Evolutionary conservation across 345 rosid species (phyloP).

Genomic region (Sonneratia caseolaris): DNA sequence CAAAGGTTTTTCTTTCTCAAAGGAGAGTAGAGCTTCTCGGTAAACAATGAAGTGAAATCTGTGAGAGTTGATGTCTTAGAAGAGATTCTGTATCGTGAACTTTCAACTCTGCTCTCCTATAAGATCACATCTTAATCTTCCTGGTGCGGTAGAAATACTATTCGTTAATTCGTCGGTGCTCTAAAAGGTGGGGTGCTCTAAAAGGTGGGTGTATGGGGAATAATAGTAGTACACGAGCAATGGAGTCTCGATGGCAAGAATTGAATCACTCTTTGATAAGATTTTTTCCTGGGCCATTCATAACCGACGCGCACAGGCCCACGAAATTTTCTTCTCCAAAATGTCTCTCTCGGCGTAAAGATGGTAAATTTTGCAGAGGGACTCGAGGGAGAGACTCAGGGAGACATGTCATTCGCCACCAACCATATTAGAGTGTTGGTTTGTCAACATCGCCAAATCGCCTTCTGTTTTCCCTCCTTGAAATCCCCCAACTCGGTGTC

Average conservation of each 20-base stretch:
- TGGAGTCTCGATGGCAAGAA: too few relatives aligned
- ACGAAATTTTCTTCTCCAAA: background rate
- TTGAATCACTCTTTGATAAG: background rate
- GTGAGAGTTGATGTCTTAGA: background rate
- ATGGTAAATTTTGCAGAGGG: background rate
- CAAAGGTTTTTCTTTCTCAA: background rate
- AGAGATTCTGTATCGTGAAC: background rate
- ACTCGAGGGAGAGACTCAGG: too few relatives aligned
- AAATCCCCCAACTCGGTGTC: background rate
- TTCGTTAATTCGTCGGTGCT: too few relatives aligned
- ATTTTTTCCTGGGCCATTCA: background rate
- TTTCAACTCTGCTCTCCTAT: background rate
- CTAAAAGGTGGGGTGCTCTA: too few relatives aligned
- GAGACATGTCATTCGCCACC: background rate
- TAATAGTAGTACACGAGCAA: too few relatives aligned
- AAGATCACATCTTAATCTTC: too few relatives aligned
- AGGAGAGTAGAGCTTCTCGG: background rate
- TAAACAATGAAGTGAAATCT: background rate
- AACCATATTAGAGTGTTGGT: background rate
- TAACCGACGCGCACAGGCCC: background rate
- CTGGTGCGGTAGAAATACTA: too few relatives aligned
- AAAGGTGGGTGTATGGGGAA: too few relatives aligned
- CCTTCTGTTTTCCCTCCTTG: background rate
- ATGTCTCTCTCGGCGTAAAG: background rate
- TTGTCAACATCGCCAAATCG: background rate